phyloP scores from a whole-genome alignment of 305 asterid species.

The Petunia hybrid region DNA sequence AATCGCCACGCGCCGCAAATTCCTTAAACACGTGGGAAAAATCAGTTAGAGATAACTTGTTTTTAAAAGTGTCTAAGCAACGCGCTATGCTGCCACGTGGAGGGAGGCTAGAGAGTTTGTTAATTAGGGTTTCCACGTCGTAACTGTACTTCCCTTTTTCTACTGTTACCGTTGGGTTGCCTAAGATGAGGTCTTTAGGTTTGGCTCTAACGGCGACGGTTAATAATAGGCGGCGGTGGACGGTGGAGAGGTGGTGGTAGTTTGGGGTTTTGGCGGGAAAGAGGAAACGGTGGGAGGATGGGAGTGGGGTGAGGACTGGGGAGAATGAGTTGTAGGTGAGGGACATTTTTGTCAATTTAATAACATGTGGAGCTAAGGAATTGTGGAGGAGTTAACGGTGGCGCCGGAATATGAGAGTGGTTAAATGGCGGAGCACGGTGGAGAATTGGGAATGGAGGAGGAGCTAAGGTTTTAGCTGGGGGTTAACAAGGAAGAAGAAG shows the following conservation, averaged over 20 bases:
- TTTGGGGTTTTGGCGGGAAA: constrained; percentile 47
- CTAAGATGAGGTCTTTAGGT: constrained; percentile 74
- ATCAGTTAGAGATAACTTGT: constrained; percentile 86
- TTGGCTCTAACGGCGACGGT: constrained; percentile 59
- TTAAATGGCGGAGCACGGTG: constrained; percentile 9
- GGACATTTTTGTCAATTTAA: constrained; percentile 55
- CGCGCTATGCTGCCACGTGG: constrained; percentile 99
- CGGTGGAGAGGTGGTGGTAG: constrained; percentile 36
- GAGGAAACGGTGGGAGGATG: constrained; percentile 47
- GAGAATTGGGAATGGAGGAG: not conserved
- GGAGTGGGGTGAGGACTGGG: constrained; percentile 56
- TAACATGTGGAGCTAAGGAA: not conserved
- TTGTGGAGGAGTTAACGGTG: not conserved
- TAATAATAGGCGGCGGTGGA: constrained; percentile 46
- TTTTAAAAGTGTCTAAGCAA: constrained; percentile 86
- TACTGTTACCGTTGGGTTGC: constrained; percentile 87
- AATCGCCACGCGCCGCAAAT: constrained; percentile 87
- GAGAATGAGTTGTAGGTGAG: constrained; percentile 51
- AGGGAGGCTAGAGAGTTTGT: constrained; percentile 94
- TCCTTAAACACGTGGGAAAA: constrained; percentile 81
- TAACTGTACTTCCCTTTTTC: constrained; percentile 94
- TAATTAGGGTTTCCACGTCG: constrained; percentile 94
- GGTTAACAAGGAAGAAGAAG: constrained; percentile 8
- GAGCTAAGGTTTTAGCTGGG: constrained; percentile 43
- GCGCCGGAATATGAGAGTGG: constrained; percentile 4